phyloP scores from a whole-genome alignment of 371 early-diverging fungal species.

The Blastocladiella emersonii region DNA sequence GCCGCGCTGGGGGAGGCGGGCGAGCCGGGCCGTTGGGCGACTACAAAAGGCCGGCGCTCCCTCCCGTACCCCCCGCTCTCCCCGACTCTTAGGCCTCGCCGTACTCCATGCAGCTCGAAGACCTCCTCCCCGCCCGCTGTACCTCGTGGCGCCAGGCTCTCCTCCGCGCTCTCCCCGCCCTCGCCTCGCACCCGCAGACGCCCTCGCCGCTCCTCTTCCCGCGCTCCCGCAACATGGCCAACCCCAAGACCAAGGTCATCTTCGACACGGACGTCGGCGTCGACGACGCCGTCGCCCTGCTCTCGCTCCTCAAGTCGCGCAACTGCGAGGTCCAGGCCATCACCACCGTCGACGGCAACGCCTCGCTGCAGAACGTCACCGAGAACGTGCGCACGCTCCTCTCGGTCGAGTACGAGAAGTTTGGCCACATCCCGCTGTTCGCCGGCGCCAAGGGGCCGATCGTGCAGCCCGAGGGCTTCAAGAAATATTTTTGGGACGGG shows the following conservation, averaged over 20 bases:
- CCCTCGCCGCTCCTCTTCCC: too few species aligned
- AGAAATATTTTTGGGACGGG: not conserved
- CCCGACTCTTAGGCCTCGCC: too few species aligned
- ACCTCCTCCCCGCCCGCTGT: too few species aligned
- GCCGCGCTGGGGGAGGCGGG: too few species aligned
- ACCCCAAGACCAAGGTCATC: not conserved
- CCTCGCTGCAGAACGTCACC: not conserved
- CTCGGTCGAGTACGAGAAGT: not conserved
- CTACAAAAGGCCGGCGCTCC: too few species aligned
- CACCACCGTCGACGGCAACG: conserved; percentile 1
- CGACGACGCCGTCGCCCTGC: not conserved
- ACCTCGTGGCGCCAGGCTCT: too few species aligned
- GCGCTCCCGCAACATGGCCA: not conserved
- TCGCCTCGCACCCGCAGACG: too few species aligned
- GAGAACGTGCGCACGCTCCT: not conserved
- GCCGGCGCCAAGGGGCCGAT: not conserved
- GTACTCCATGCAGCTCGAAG: too few species aligned
- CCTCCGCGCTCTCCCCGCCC: too few species aligned
- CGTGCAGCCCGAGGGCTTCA: not conserved
- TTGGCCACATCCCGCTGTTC: not conserved
- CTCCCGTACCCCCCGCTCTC: too few species aligned
- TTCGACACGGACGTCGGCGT: not conserved
- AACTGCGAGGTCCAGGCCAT: not conserved
- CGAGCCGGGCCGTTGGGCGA: too few species aligned
- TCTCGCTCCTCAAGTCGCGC: not conserved